Conservation (phyloP, 257 asterid species). For the Solanum clarkiae region DNA sequence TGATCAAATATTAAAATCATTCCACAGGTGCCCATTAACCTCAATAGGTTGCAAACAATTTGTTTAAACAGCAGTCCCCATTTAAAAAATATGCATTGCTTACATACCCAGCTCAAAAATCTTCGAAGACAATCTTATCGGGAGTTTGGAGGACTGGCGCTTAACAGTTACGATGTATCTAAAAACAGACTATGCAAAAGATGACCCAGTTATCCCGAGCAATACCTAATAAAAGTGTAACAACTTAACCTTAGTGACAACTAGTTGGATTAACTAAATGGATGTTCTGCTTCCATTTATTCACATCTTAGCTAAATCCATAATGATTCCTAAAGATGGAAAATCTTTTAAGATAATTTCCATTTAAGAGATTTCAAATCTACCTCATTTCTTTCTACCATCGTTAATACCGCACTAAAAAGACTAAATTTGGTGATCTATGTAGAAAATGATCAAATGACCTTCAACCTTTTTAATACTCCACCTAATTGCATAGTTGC, state of each 20-base stretch:
- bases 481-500: slow-evolving; percentile 13
- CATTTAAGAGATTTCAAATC: background rate
- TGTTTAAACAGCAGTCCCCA: background rate
- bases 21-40: background rate
- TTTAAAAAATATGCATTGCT: background rate
- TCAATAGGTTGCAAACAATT: background rate
- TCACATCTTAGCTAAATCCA: background rate
- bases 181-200: background rate
- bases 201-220: background rate
- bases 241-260: background rate
- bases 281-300: background rate
- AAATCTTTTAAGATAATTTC: background rate
- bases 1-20: background rate
- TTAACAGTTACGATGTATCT: background rate
- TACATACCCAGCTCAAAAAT: background rate
- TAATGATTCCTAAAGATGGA: background rate
- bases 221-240: background rate
- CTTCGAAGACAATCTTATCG: background rate
- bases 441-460: background rate
- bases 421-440: background rate
- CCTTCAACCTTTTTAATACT: background rate
- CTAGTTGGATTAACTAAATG: background rate
- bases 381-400: background rate
- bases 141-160: background rate
- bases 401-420: background rate